Evolutionary conservation across 441 rosid species (phyloP).

Genomic region (Gossypium laxum): DNA sequence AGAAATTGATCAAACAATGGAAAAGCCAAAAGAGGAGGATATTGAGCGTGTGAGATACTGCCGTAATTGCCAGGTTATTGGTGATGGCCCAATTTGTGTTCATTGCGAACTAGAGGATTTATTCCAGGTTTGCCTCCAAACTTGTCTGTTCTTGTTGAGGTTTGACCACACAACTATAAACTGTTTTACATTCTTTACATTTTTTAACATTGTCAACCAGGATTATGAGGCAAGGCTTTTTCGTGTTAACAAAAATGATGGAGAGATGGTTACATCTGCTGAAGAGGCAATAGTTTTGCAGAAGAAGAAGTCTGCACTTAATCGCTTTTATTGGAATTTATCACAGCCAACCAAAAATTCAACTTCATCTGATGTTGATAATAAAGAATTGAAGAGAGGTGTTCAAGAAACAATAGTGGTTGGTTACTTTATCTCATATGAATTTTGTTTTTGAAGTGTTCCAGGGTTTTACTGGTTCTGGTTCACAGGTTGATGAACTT

Average conservation of each 20-base stretch:
- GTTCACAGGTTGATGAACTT: not conserved
- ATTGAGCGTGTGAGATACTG: conserved; percentile 65
- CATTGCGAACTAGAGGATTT: conserved; percentile 78
- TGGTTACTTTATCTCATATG: conserved; percentile 27
- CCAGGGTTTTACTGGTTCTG: not conserved
- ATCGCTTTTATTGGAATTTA: conserved; percentile 72
- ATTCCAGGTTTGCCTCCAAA: conserved; percentile 53
- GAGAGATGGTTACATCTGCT: conserved; percentile 60
- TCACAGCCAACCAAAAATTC: conserved; percentile 37
- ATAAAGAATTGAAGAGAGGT: conserved; percentile 51
- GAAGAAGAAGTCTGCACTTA: conserved; percentile 70
- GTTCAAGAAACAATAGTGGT: conserved; percentile 64
- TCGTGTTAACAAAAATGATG: conserved; percentile 60
- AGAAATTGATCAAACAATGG: conserved; percentile 76
- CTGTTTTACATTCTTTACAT: conserved; percentile 7
- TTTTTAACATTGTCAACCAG: conserved; percentile 29
- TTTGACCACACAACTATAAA: conserved; percentile 1
- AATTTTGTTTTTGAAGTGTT: not conserved
- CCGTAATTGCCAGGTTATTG: conserved; percentile 52
- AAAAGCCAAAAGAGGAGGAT: conserved; percentile 68
- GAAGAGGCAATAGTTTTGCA: conserved; percentile 72
- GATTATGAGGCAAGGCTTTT: conserved; percentile 85
- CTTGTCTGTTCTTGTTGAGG: conserved; percentile 13
- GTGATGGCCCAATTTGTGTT: conserved; percentile 73
- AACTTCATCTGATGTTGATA: conserved; percentile 27